phyloP scores from a whole-genome alignment of 148 eudicot genomes.

The Vaccinium corymbosum region DNA sequence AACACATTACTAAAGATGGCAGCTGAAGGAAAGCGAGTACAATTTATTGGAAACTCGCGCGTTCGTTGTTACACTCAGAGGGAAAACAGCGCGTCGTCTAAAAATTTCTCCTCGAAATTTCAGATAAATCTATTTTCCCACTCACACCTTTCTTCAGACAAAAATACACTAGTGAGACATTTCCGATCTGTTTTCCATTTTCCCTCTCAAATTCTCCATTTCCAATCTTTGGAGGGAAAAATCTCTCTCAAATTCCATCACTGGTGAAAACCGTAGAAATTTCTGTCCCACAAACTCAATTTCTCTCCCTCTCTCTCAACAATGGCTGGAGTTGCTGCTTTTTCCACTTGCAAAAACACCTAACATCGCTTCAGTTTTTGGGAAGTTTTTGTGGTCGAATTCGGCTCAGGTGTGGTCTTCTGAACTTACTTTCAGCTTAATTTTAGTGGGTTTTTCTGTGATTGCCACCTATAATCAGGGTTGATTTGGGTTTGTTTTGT shows the following conservation, averaged over 20 bases:
- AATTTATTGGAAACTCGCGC: background rate
- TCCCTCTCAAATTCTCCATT: slow-evolving; percentile 12
- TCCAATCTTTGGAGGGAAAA: slow-evolving; percentile 20
- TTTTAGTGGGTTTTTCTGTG: background rate
- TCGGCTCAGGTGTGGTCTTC: background rate
- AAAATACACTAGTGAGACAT: background rate
- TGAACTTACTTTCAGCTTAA: slow-evolving; percentile 14
- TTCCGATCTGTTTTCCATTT: slow-evolving; percentile 8
- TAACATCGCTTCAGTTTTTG: background rate
- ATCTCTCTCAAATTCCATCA: background rate
- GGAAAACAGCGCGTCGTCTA: background rate
- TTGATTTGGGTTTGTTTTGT: background rate
- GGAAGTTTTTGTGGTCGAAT: slow-evolving; percentile 1
- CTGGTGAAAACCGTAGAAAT: slow-evolving; percentile 13
- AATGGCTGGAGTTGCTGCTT: slow-evolving; percentile 3
- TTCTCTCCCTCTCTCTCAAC: background rate
- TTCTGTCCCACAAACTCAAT: background rate
- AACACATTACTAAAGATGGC: background rate
- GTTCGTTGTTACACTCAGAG: background rate
- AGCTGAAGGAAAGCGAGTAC: background rate
- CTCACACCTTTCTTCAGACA: background rate
- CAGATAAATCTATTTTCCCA: background rate
- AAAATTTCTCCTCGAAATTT: background rate
- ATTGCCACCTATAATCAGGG: background rate
- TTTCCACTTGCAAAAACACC: slow-evolving; percentile 7